A percentile compares a stretch with the other conserved stretches of the same genome.
Conservation (phyloP, 225 moss, liverwort and hornwort species). For the Ulota crispa region DNA sequence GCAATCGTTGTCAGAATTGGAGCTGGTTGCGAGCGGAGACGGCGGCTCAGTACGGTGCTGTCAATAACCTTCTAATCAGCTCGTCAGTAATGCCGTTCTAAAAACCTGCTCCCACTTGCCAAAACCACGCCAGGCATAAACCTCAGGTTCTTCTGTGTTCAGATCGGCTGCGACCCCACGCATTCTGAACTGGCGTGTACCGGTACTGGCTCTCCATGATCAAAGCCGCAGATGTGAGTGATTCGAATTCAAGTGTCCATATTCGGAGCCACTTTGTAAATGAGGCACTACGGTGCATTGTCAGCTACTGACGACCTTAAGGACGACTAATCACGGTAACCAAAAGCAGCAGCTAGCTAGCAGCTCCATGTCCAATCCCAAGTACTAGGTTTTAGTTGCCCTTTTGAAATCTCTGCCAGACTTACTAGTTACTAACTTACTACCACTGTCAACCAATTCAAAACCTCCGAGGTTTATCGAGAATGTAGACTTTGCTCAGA, state of each 20-base stretch:
- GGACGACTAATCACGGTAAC: background rate
- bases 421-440: background rate
- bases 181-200: background rate
- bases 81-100: background rate
- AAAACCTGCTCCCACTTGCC: background rate
- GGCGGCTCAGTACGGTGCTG: too few species aligned
- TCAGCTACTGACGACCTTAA: background rate
- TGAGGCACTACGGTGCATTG: background rate
- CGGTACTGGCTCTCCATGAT: background rate
- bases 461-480: background rate
- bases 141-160: background rate
- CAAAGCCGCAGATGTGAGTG: background rate
- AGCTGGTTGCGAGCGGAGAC: background rate
- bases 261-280: background rate
- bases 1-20: background rate
- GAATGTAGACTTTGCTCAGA: background rate
- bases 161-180: background rate
- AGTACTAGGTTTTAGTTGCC: background rate
- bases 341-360: background rate
- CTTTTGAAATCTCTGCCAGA: background rate
- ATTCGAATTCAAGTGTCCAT: background rate
- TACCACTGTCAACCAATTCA: background rate
- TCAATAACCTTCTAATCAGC: background rate
- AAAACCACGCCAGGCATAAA: background rate
- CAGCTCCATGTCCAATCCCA: background rate